phyloP scores from a whole-genome alignment of 2,329 filamentous ascomycete species.

The Microascus cirrosus region DNA sequence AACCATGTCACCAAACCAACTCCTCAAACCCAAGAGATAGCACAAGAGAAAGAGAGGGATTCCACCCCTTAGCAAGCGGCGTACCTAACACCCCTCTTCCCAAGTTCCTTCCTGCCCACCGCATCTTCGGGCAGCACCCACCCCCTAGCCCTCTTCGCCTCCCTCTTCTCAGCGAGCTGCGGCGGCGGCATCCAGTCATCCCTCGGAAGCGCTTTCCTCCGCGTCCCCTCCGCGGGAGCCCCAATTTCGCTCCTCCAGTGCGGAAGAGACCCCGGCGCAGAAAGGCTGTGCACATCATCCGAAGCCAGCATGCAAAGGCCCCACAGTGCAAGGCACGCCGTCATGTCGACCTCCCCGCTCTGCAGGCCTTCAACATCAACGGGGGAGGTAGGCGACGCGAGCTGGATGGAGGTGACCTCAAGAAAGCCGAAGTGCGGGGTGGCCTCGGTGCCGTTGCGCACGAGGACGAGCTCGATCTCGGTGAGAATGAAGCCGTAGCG shows the following conservation, averaged over 20 bases:
- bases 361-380: constrained; percentile 14
- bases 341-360: constrained; percentile 39
- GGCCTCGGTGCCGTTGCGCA: constrained; percentile 62
- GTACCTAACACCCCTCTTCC: constrained; percentile 52
- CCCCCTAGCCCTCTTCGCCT: constrained; percentile 60
- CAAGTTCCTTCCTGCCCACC: constrained; percentile 60
- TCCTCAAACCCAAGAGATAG: not conserved
- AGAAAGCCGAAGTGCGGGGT: constrained; percentile 82
- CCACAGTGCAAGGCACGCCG: constrained; percentile 66
- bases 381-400: constrained; percentile 25
- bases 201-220: constrained; percentile 57
- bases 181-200: constrained; percentile 68
- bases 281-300: constrained; percentile 41
- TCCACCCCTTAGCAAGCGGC: constrained; percentile 22
- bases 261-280: constrained; percentile 43
- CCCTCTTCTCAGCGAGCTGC: constrained; percentile 63
- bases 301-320: constrained; percentile 63
- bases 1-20: not conserved
- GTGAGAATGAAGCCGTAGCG: constrained; percentile 95
- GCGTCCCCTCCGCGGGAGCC: constrained; percentile 60
- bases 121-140: constrained; percentile 70
- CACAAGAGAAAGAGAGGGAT: too few species aligned
- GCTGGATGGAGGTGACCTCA: constrained; percentile 56
- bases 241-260: constrained; percentile 63
- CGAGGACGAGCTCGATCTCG: constrained; percentile 87